Conservation (phyloP, 768 basidiomycete species). For the Guyanaporus albipodus region DNA sequence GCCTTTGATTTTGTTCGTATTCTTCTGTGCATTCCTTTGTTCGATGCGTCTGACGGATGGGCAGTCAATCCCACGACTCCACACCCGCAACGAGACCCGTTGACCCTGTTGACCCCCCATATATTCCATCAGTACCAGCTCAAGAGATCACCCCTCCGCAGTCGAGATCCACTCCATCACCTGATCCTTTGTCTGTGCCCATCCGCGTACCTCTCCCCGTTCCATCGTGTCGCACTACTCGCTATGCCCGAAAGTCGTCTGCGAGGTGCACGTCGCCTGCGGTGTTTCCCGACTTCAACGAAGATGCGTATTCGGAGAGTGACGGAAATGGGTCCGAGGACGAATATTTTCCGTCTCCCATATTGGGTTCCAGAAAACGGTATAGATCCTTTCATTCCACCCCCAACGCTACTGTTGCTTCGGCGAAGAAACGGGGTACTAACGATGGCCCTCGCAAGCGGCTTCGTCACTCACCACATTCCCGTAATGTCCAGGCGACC, state of each 20-base stretch:
- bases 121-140: conserved; percentile 8
- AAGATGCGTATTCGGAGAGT: conserved; percentile 35
- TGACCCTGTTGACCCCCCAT: conserved; percentile 11
- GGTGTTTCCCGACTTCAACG: conserved; percentile 13
- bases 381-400: conserved; percentile 16
- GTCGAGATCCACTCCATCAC: conserved; percentile 1
- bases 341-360: conserved; percentile 42
- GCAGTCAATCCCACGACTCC: conserved; percentile 17
- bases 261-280: not conserved
- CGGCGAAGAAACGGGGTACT: conserved; percentile 6
- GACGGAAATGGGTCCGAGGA: conserved; percentile 41
- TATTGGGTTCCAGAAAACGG: conserved; percentile 33
- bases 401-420: not conserved
- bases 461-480: conserved; percentile 33
- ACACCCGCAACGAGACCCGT: not conserved
- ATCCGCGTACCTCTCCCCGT: not conserved
- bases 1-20: conserved; percentile 27
- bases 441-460: conserved; percentile 19
- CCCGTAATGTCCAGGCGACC: conserved; percentile 45
- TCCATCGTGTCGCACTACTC: conserved; percentile 10
- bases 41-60: conserved; percentile 12
- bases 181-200: not conserved
- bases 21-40: not conserved
- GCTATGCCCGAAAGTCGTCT: conserved; percentile 10
- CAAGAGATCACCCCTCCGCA: conserved; percentile 4